Percentiles rank a stretch among this genome's conserved stretches.
phyloP scores from a whole-genome alignment of 768 basidiomycete genomes.

The Termitomyces sp. region DNA sequence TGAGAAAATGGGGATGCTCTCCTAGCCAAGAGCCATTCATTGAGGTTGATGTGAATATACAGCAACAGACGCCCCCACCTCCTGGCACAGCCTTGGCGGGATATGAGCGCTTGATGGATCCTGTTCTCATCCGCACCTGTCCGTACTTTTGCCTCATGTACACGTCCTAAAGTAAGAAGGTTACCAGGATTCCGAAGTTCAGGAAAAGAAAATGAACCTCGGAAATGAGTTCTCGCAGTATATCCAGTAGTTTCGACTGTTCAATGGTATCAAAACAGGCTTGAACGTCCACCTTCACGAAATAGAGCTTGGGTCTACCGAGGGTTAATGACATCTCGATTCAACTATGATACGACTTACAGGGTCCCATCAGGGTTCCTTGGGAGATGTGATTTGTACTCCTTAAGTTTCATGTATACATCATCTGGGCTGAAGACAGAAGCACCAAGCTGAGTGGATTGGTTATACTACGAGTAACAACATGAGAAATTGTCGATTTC shows the following conservation, averaged over 20 bases:
- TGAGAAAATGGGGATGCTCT: slow-evolving; percentile 72
- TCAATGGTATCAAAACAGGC: slow-evolving; percentile 97
- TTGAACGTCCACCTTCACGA: slow-evolving; percentile 95
- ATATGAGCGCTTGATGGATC: slow-evolving; percentile 55
- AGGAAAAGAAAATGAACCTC: slow-evolving; percentile 41
- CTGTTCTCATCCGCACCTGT: slow-evolving; percentile 53
- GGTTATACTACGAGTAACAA: slow-evolving; percentile 44
- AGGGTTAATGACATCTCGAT: background rate
- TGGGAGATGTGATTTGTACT: slow-evolving; percentile 56
- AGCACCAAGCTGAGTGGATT: slow-evolving; percentile 66
- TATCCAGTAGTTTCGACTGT: slow-evolving; percentile 77
- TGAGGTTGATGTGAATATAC: too few species aligned
- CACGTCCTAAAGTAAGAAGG: slow-evolving; percentile 45
- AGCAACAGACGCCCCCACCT: too few species aligned
- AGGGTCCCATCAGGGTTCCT: slow-evolving; percentile 39
- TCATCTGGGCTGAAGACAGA: slow-evolving; percentile 84
- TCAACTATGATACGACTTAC: slow-evolving; percentile 34
- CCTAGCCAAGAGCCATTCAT: slow-evolving; percentile 36
- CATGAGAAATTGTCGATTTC: background rate
- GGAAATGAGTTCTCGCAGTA: slow-evolving; percentile 69
- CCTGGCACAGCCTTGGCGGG: slow-evolving; percentile 64
- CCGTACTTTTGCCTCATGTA: slow-evolving; percentile 74
- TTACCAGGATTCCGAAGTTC: background rate
- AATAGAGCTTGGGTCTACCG: slow-evolving; percentile 81
- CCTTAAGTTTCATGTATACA: slow-evolving; percentile 70